Percentiles rank a stretch among this genome's conserved stretches.
phyloP scores from a whole-genome alignment of 192 early-diverging fungal species.

The Rhizophagus sp. region DNA sequence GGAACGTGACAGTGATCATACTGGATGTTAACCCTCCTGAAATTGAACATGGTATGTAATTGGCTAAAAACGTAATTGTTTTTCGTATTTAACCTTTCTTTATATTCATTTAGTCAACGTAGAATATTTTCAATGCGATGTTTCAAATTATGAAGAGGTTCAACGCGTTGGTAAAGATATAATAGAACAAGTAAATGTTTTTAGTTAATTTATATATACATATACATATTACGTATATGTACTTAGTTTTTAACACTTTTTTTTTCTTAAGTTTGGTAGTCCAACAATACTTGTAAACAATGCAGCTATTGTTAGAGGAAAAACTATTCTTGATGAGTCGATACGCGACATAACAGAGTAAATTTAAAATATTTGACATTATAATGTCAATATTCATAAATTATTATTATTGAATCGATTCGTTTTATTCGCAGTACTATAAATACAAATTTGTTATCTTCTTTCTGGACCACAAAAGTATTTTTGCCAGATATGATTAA shows the following conservation, averaged over 20 bases:
- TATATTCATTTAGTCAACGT: conserved; percentile 38
- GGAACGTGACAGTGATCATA: conserved; percentile 52
- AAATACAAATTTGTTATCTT: conserved; percentile 71
- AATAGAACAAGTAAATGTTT: conserved; percentile 38
- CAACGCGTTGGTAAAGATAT: conserved; percentile 49
- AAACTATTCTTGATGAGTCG: conserved; percentile 62
- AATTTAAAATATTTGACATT: background rate
- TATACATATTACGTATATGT: background rate
- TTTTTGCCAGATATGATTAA: conserved; percentile 79
- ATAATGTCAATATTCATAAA: no score
- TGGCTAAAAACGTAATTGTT: background rate
- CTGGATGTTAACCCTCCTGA: conserved; percentile 49
- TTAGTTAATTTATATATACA: background rate
- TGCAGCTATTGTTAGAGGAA: conserved; percentile 72
- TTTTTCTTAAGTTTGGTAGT: conserved; percentile 53
- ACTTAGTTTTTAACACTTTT: background rate
- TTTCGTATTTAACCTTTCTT: background rate
- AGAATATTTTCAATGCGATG: conserved; percentile 60
- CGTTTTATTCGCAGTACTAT: conserved; percentile 49
- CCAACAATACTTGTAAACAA: conserved; percentile 85
- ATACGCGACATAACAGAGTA: conserved; percentile 60
- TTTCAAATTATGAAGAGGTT: conserved; percentile 49
- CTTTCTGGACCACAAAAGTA: conserved; percentile 71
- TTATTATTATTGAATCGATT: background rate
- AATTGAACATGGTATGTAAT: conserved; percentile 34